phyloP scores from a whole-genome alignment of 441 rosid species.

The Eugenia klotzschiana region DNA sequence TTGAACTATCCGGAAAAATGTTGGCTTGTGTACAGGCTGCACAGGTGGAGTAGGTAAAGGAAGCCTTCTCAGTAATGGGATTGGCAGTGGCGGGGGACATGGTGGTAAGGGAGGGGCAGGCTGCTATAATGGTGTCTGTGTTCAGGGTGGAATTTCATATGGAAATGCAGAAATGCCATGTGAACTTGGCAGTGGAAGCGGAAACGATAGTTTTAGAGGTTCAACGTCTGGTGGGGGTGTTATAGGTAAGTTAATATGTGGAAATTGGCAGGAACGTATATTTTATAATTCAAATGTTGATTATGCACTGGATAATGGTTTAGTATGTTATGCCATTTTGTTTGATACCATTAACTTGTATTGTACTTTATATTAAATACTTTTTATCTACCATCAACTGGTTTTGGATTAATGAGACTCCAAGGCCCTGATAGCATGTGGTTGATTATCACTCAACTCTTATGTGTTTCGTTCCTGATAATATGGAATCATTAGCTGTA shows the following conservation, averaged over 20 bases:
- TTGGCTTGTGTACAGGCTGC: slow-evolving; percentile 57
- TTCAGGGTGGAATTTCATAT: slow-evolving; percentile 74
- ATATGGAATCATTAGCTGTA: not conserved
- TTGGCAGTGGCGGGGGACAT: slow-evolving; percentile 98
- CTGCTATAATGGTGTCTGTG: slow-evolving; percentile 46
- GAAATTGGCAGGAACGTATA: not conserved
- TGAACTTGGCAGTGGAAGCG: slow-evolving; percentile 99
- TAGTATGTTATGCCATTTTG: not conserved
- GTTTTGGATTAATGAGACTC: not conserved
- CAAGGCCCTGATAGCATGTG: not conserved
- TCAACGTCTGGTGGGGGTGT: slow-evolving; percentile 93
- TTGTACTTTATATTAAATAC: not conserved
- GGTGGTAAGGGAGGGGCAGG: slow-evolving; percentile 92
- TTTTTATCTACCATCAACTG: not conserved
- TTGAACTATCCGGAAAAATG: not conserved
- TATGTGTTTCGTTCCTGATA: not conserved
- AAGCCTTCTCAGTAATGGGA: slow-evolving; percentile 47
- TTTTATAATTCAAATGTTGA: not conserved
- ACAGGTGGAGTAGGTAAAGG: slow-evolving; percentile 94
- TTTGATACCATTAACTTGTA: not conserved
- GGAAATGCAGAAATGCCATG: slow-evolving; percentile 87
- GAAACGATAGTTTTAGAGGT: slow-evolving; percentile 45
- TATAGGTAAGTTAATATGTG: slow-evolving; percentile 41
- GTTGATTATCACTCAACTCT: not conserved
- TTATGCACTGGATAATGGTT: not conserved